Base-by-base conservation (phyloP, 306 rosid genomes). In the Canavalia ensiformis region DNA sequence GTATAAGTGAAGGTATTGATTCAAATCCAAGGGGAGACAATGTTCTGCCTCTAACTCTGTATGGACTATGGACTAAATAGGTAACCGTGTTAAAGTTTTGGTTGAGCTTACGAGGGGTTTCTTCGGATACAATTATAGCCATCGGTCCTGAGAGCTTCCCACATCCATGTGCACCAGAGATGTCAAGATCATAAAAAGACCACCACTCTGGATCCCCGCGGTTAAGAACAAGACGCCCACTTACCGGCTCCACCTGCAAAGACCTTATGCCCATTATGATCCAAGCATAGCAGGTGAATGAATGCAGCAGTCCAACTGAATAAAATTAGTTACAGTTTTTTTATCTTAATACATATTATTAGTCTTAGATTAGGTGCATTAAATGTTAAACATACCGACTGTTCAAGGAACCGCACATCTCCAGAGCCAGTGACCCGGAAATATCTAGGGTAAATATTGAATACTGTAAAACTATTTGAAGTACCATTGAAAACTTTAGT, bases 371-470 rank as follows among this genome's bases (percentile, higher is more conserved):
- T 52, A 56, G 76, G 50, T 28, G 47, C 29, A 12, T 49, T 76
- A 72, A 8, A 29, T 41, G 30, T 68, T 42, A 42, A 78, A 74
- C 86, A 49, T 85, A 85, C 88, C 88, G 62, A 58, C 82, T 84
- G 81, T 83, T 94, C 97, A 75, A 92, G 62, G 74, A 83, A 72
- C 60, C 97, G 87, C 80, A 88, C 86, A 5, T 94, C 98, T 66
- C 97, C 98, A 2, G 98, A 94, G 51, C 98, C 97, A 29, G 94
- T 90, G 83, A 91, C 97, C 72, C 90, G 97, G 44, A 92, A 86
- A 83, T 82, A 92, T 84, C 92, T 87, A 1, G 92, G 90, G 71
- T 89, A 94, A 68, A 88, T 77, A 85, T 92, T 91, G 81, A 76
- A 78, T 58, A 90, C 88, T 71, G 88, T 81, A 85, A 94, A 90